Conservation (phyloP, 2,329 filamentous ascomycete genomes). For the Ophiostoma pallidulum region DNA sequence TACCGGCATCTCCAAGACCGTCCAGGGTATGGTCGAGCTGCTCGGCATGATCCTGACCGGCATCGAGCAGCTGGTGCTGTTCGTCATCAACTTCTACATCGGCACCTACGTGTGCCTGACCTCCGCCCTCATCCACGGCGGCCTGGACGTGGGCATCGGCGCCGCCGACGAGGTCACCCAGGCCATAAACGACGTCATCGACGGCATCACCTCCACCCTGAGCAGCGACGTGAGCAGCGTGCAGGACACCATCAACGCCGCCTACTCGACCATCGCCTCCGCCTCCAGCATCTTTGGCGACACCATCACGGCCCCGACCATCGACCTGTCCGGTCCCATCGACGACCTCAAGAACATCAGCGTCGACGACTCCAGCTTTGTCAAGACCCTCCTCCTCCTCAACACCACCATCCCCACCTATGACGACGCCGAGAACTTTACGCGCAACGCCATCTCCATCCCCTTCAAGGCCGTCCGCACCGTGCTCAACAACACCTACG, state of each 20-base stretch:
- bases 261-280: constrained; percentile 43
- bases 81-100: constrained; percentile 85
- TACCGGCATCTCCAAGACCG: constrained; percentile 66
- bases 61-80: constrained; percentile 80
- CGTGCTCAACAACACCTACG: constrained; percentile 61
- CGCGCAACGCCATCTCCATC: constrained; percentile 59
- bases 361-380: constrained; percentile 56
- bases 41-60: constrained; percentile 71
- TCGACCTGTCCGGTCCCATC: constrained; percentile 59
- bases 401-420: constrained; percentile 78
- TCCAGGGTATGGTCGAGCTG: constrained; percentile 70
- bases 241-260: constrained; percentile 44
- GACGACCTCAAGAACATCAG: constrained; percentile 59
- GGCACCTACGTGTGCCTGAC: constrained; percentile 86
- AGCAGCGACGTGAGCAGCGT: constrained; percentile 35
- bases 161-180: constrained; percentile 33
- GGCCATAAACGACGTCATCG: constrained; percentile 42
- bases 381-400: constrained; percentile 59
- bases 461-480: constrained; percentile 75
- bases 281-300: constrained; percentile 40
- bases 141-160: constrained; percentile 55
- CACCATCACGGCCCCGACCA: constrained; percentile 25
- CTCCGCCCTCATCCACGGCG: constrained; percentile 70
- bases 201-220: constrained; percentile 45
- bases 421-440: constrained; percentile 71